A percentile compares a stretch with the other conserved stretches of the same genome.
phyloP scores from a whole-genome alignment of 2,329 filamentous ascomycete genomes.

The Microsporum ferrugineum region DNA sequence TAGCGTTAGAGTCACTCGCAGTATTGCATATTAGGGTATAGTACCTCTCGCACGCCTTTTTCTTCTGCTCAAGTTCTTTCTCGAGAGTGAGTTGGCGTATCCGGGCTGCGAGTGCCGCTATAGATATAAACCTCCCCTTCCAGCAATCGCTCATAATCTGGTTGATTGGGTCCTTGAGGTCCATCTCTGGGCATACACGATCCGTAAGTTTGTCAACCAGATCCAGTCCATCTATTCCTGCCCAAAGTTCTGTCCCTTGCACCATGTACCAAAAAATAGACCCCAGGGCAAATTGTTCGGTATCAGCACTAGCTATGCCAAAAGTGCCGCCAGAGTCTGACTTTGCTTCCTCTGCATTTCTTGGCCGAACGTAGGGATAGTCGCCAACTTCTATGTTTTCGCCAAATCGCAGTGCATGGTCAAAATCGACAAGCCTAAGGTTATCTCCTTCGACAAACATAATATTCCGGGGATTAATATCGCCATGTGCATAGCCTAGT shows the following conservation, averaged over 20 bases:
- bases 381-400: not conserved
- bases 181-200: not conserved
- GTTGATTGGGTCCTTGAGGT: not conserved
- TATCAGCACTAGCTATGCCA: slow-evolving; percentile 6
- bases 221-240: not conserved
- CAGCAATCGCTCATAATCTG: not conserved
- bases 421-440: slow-evolving; percentile 16
- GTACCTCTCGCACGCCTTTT: not conserved
- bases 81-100: not conserved
- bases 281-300: slow-evolving; percentile 11
- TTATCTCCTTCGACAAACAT: slow-evolving; percentile 13
- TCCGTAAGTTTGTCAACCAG: not conserved
- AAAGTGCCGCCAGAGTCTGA: slow-evolving; percentile 7
- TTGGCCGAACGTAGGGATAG: slow-evolving; percentile 7
- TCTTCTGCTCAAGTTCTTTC: not conserved
- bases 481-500: slow-evolving; percentile 13
- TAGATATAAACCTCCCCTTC: not conserved
- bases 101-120: not conserved
- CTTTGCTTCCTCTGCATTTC: not conserved
- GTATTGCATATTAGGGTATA: not conserved
- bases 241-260: not conserved
- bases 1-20: too few relatives aligned
- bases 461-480: slow-evolving; percentile 14
- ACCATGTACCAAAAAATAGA: slow-evolving; percentile 7
- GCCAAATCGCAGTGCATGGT: slow-evolving; percentile 7